Evolutionary conservation across 768 basidiomycete species (phyloP).

Genomic region (Pleurotus cornucopiae): DNA sequence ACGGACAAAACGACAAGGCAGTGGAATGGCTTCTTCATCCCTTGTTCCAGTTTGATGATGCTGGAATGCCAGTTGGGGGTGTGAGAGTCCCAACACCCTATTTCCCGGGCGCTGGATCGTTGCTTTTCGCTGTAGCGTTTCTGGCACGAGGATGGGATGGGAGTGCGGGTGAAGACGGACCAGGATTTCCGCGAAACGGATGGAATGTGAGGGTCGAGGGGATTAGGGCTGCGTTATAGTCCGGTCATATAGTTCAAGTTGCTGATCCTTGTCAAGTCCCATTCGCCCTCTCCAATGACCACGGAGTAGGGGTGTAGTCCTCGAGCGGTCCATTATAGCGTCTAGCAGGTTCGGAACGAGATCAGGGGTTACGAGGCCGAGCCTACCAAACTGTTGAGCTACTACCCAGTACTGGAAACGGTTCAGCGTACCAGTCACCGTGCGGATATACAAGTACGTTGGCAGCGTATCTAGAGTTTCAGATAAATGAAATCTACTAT

Average conservation of each 20-base stretch:
- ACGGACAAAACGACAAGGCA: constrained; percentile 43
- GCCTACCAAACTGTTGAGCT: constrained; percentile 32
- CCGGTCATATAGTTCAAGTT: constrained; percentile 36
- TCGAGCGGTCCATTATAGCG: constrained; percentile 28
- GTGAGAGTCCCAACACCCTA: constrained; percentile 53
- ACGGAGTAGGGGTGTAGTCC: constrained; percentile 35
- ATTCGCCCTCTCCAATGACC: constrained; percentile 55
- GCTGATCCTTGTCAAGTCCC: constrained; percentile 44
- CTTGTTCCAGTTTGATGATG: constrained; percentile 53
- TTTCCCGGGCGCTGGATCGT: constrained; percentile 50
- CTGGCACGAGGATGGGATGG: constrained; percentile 61
- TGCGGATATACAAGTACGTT: constrained; percentile 67
- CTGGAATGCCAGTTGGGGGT: constrained; percentile 57
- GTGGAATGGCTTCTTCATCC: constrained; percentile 53
- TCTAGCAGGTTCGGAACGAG: constrained; percentile 55
- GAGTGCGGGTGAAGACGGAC: constrained; percentile 27
- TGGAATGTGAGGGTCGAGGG: constrained; percentile 35
- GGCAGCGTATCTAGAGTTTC: constrained; percentile 51
- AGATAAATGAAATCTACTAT: not conserved
- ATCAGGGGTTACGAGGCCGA: constrained; percentile 55
- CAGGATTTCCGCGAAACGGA: constrained; percentile 35
- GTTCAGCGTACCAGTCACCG: constrained; percentile 59
- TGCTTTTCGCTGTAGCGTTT: constrained; percentile 51
- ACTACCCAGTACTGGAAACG: not conserved
- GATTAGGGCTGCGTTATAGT: constrained; percentile 14